These are phyloP conservation scores for Paxillus ammoniavirescens DNA, from an alignment of 768 basidiomycete species.

Conservation along the genomic window DNA sequence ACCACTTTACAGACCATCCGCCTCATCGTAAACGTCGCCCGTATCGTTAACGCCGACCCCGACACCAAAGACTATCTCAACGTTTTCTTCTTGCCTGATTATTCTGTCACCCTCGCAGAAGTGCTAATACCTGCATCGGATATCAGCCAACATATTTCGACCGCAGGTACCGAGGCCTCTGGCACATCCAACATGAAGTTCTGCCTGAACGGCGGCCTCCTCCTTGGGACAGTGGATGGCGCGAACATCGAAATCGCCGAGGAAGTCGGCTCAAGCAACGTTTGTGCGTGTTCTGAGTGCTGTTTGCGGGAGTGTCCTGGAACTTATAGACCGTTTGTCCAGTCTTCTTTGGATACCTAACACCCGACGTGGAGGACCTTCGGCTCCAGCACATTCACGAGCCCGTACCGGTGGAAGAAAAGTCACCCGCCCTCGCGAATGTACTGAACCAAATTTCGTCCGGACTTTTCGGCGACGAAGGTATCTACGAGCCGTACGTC, in stretches of 20 bases:
- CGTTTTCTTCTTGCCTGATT: conserved; percentile 95
- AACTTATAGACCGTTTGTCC: background rate
- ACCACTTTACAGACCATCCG: conserved; percentile 67
- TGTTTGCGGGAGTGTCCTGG: background rate
- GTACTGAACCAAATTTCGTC: conserved; percentile 75
- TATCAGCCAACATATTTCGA: conserved; percentile 95
- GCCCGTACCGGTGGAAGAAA: conserved; percentile 75
- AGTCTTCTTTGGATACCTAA: conserved; percentile 92
- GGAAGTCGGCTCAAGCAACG: conserved; percentile 90
- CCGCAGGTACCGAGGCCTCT: conserved; percentile 90
- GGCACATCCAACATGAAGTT: conserved; percentile 89
- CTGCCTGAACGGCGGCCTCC: conserved; percentile 84
- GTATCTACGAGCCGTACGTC: conserved; percentile 85
- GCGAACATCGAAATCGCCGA: conserved; percentile 97
- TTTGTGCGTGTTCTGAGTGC: conserved; percentile 60
- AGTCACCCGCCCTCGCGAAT: conserved; percentile 77
- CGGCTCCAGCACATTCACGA: conserved; percentile 86
- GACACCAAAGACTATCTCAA: conserved; percentile 86
- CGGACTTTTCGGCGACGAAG: conserved; percentile 78
- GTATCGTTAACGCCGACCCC: conserved; percentile 64
- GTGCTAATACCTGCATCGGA: conserved; percentile 90
- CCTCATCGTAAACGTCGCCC: conserved; percentile 89
- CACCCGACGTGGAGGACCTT: conserved; percentile 83
- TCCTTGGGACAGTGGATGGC: conserved; percentile 91
- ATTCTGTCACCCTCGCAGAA: conserved; percentile 82